phyloP scores from a whole-genome alignment of 495 filamentous ascomycete species.

The Apodospora peruviana region DNA sequence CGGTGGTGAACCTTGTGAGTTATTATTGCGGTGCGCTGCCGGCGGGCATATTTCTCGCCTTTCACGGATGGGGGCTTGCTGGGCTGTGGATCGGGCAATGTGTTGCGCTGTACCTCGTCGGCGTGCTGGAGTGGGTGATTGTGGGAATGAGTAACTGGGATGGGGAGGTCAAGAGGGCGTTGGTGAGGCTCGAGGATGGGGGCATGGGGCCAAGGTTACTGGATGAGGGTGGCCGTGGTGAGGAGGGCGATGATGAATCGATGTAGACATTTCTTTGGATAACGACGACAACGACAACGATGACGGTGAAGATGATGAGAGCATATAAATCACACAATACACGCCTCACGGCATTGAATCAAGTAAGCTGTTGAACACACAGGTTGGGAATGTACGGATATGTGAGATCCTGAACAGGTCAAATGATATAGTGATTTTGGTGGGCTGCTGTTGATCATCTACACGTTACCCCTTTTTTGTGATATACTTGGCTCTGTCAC shows the following conservation, averaged over 20 bases:
- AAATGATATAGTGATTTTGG: too few relatives aligned
- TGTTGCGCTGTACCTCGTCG: constrained; percentile 81
- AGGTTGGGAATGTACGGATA: too few relatives aligned
- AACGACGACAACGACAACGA: too few relatives aligned
- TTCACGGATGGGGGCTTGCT: constrained; percentile 80
- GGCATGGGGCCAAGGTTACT: constrained; percentile 11
- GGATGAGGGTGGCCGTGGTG: not conserved
- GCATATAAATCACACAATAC: too few relatives aligned
- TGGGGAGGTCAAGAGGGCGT: constrained; percentile 66
- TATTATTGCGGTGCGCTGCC: constrained; percentile 87
- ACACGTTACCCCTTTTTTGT: too few relatives aligned
- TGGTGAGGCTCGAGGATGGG: constrained; percentile 66
- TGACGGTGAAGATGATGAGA: too few relatives aligned
- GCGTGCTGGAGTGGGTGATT: constrained; percentile 72
- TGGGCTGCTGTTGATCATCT: too few relatives aligned
- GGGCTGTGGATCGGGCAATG: constrained; percentile 90
- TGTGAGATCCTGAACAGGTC: too few relatives aligned
- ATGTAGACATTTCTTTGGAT: constrained; percentile 9
- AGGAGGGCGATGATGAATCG: constrained; percentile 3
- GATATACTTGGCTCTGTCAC: too few relatives aligned
- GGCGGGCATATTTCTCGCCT: constrained; percentile 79
- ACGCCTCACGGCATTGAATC: too few relatives aligned
- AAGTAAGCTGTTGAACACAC: too few relatives aligned
- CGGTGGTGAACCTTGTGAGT: constrained; percentile 80
- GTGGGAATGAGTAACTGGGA: constrained; percentile 78